Evolutionary conservation across 805 yeast genomes (phyloP).

Genomic region (Alloascoidea hylecoeti): DNA sequence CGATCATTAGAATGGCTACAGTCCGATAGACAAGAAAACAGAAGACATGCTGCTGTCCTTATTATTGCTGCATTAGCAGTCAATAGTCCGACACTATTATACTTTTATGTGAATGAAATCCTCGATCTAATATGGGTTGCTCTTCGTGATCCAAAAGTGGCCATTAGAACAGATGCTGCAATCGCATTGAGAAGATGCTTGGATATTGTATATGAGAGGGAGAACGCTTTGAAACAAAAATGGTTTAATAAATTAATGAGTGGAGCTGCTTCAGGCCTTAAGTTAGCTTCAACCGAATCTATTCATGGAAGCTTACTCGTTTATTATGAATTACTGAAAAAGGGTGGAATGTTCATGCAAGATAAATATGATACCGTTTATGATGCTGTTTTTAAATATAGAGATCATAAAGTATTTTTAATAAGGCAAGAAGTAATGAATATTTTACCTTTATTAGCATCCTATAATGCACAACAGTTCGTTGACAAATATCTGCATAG

Average conservation of each 20-base stretch:
- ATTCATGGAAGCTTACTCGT: conserved; percentile 83
- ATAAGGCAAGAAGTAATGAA: conserved; percentile 78
- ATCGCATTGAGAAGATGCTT: conserved; percentile 65
- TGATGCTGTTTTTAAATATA: conserved; percentile 56
- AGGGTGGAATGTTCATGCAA: conserved; percentile 60
- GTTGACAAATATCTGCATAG: conserved; percentile 71
- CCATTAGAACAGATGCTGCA: conserved; percentile 76
- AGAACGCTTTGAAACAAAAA: conserved; percentile 47
- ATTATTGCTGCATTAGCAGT: conserved; percentile 73
- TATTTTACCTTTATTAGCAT: conserved; percentile 72
- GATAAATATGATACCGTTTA: conserved; percentile 65
- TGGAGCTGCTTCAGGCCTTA: conserved; percentile 51
- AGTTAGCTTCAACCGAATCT: conserved; percentile 31
- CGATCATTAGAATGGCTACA: conserved; percentile 85
- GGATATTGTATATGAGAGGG: conserved; percentile 68
- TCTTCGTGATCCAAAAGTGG: conserved; percentile 60
- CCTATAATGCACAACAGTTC: conserved; percentile 61
- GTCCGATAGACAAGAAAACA: conserved; percentile 70
- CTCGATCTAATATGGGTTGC: conserved; percentile 82
- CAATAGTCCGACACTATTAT: conserved; percentile 74
- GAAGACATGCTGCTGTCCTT: conserved; percentile 84
- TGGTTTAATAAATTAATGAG: conserved; percentile 66
- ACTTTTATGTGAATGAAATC: conserved; percentile 64
- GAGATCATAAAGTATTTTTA: conserved; percentile 61
- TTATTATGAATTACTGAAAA: conserved; percentile 60